Percentiles rank a stretch among this genome's conserved stretches.
Evolutionary conservation across 805 yeast species (phyloP).

Genomic region (Candida patagonica): DNA sequence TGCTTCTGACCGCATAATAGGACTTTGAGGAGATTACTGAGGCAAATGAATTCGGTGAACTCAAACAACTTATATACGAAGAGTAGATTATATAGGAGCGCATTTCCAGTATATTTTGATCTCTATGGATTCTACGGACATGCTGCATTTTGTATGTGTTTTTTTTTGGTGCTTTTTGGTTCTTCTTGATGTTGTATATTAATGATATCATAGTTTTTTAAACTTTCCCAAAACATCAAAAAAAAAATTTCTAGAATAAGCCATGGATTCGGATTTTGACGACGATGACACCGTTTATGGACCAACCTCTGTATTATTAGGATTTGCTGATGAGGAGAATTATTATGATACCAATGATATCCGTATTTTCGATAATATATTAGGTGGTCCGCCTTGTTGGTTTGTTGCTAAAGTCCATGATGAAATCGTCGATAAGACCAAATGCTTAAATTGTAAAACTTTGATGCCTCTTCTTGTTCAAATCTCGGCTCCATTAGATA

Average conservation of each 20-base stretch:
- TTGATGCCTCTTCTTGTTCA: slow-evolving; percentile 65
- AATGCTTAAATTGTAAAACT: slow-evolving; percentile 58
- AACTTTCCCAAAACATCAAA: neutral
- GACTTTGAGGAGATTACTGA: slow-evolving; percentile 81
- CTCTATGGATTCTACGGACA: no score
- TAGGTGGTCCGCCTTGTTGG: slow-evolving; percentile 80
- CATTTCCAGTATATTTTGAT: neutral
- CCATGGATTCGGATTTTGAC: slow-evolving; percentile 22
- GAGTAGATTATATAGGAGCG: slow-evolving; percentile 6
- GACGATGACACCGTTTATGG: slow-evolving; percentile 22
- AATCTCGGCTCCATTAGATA: slow-evolving; percentile 70
- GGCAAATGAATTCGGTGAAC: slow-evolving; percentile 52
- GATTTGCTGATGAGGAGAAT: slow-evolving; percentile 26
- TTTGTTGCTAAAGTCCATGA: slow-evolving; percentile 53
- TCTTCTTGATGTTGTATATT: neutral
- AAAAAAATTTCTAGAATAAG: slow-evolving; percentile 1
- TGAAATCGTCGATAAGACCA: slow-evolving; percentile 32
- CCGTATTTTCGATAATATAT: slow-evolving; percentile 50
- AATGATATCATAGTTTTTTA: neutral
- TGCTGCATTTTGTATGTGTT: neutral
- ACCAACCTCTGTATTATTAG: slow-evolving; percentile 27
- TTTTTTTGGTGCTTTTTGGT: neutral
- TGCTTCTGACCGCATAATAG: slow-evolving; percentile 1
- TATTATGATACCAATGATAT: neutral
- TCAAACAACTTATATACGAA: slow-evolving; percentile 16